phyloP scores from a whole-genome alignment of 2,329 filamentous ascomycete genomes.

The Microdochium bolleyi region DNA sequence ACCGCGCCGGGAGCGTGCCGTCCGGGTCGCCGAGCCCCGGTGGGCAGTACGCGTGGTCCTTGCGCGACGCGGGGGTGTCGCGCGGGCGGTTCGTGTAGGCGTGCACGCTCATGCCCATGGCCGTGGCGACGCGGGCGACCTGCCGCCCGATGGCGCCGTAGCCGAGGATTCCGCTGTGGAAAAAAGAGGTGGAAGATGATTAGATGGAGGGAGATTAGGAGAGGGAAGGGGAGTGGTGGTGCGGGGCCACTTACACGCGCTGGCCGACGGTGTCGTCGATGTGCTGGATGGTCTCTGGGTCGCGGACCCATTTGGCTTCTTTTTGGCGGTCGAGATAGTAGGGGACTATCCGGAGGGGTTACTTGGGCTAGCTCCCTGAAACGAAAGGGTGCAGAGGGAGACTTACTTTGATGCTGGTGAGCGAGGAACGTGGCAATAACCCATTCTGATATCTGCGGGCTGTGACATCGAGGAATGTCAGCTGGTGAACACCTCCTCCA shows the following conservation, averaged over 20 bases:
- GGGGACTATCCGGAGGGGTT: constrained; percentile 25
- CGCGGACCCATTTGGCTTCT: constrained; percentile 32
- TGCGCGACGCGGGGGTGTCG: constrained; percentile 48
- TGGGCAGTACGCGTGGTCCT: constrained; percentile 53
- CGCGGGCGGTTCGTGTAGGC: constrained; percentile 60
- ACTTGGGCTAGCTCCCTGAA: no score
- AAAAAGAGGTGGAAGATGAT: constrained; percentile 5
- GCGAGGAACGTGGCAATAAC: constrained; percentile 42
- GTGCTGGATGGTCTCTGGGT: constrained; percentile 22
- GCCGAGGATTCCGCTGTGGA: constrained; percentile 27
- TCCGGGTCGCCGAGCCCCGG: constrained; percentile 47
- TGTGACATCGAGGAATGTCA: no score
- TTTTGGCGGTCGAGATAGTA: constrained; percentile 35
- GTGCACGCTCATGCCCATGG: constrained; percentile 58
- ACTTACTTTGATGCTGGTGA: constrained; percentile 37
- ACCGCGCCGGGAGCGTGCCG: constrained; percentile 29
- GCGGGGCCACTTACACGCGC: constrained; percentile 40
- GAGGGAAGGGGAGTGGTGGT: constrained; percentile 1
- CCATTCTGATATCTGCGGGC: constrained; percentile 51
- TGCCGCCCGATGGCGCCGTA: constrained; percentile 37
- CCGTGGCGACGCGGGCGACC: constrained; percentile 39
- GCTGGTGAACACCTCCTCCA: neutral
- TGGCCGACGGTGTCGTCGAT: constrained; percentile 37
- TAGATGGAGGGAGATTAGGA: neutral
- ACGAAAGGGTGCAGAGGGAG: neutral